phyloP scores from a whole-genome alignment of 192 early-diverging fungal genomes.

The Backusella parvicylindrica region DNA sequence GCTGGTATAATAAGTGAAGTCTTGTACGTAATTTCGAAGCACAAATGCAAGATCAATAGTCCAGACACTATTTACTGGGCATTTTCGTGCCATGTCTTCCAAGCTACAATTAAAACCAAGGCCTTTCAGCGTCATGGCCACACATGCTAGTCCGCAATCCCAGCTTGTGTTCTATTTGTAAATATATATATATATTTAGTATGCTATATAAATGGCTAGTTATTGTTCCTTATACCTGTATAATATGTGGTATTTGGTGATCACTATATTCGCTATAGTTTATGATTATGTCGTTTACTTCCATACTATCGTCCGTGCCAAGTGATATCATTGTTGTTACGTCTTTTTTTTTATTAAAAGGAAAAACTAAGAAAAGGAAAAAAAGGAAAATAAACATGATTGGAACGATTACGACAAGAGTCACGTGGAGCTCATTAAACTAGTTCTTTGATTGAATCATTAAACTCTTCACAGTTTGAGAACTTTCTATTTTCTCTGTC shows the following conservation, averaged over 20 bases:
- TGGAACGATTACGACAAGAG: not conserved
- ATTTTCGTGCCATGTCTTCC: slow-evolving; percentile 52
- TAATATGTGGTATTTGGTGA: slow-evolving; percentile 25
- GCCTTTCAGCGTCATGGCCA: slow-evolving; percentile 73
- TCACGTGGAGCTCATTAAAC: too few species aligned
- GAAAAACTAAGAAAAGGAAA: slow-evolving; percentile 2
- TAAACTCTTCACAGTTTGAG: not conserved
- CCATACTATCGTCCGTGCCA: slow-evolving; percentile 12
- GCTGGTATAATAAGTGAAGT: slow-evolving; percentile 93
- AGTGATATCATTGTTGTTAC: slow-evolving; percentile 1
- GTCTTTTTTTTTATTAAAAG: not conserved
- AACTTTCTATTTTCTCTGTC: too few species aligned
- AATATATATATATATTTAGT: not conserved
- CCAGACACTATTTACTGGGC: slow-evolving; percentile 71
- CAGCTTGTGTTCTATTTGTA: slow-evolving; percentile 54
- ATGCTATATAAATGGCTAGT: not conserved
- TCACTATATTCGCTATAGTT: slow-evolving; percentile 23
- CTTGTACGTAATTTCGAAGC: slow-evolving; percentile 65
- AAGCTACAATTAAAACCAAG: slow-evolving; percentile 55
- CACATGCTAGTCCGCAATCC: slow-evolving; percentile 89
- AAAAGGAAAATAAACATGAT: slow-evolving; percentile 5
- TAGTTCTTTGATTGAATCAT: too few species aligned
- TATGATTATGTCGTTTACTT: slow-evolving; percentile 4
- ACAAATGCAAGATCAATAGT: slow-evolving; percentile 87
- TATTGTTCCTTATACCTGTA: slow-evolving; percentile 13